Conservation (phyloP, 257 asterid species). For the Scutellaria galericulata region DNA sequence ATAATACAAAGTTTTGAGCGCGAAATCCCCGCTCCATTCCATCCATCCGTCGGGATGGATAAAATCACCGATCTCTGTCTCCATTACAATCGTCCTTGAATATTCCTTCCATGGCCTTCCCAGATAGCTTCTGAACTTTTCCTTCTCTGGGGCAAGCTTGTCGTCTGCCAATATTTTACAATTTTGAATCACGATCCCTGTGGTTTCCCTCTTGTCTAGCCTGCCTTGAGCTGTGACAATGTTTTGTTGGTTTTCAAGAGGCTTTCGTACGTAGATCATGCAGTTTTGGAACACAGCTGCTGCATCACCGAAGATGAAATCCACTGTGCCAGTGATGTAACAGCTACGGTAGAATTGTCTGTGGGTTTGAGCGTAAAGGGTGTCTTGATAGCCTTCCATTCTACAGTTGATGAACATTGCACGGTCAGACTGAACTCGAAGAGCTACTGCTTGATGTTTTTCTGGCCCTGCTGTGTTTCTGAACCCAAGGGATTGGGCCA, state of each 20-base stretch:
- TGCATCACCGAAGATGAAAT: constrained; percentile 83
- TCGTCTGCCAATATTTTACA: constrained; percentile 62
- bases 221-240: constrained; percentile 76
- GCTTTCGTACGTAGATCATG: constrained; percentile 62
- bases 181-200: constrained; percentile 73
- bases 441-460: constrained; percentile 91
- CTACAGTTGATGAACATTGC: constrained; percentile 73
- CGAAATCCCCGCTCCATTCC: constrained; percentile 64
- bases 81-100: constrained; percentile 76
- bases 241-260: constrained; percentile 63
- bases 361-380: constrained; percentile 67
- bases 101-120: constrained; percentile 86
- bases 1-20: constrained; percentile 57
- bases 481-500: constrained; percentile 84
- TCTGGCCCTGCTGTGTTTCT: constrained; percentile 90
- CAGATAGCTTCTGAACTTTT: constrained; percentile 58
- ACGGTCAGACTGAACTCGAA: constrained; percentile 75
- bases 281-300: constrained; percentile 81
- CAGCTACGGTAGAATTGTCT: constrained; percentile 81
- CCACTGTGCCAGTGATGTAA: constrained; percentile 73
- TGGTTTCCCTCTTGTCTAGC: constrained; percentile 59
- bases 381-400: constrained; percentile 77
- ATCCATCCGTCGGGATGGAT: constrained; percentile 73
- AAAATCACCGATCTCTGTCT: constrained; percentile 66
- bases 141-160: constrained; percentile 56